Percentiles rank a stretch among this genome's conserved stretches.
Conservation (phyloP, 441 rosid species). For the Corymbia citriodora region DNA sequence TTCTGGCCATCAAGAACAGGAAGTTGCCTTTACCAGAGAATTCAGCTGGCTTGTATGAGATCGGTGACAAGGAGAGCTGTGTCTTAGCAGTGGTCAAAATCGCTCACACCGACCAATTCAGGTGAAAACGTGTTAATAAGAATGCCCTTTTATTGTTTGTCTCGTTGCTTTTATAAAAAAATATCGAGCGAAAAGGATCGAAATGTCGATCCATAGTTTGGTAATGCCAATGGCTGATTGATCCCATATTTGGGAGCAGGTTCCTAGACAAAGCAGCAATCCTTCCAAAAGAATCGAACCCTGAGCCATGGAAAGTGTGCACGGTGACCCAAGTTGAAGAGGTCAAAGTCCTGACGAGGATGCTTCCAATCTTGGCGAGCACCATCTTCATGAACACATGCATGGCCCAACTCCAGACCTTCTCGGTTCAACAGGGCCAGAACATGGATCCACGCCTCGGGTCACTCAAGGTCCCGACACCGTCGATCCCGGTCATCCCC, state of each 20-base stretch:
- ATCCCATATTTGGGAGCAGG: constrained; percentile 8
- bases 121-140: constrained; percentile 8
- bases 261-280: constrained; percentile 46
- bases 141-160: not conserved
- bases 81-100: constrained; percentile 11
- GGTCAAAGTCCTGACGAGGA: constrained; percentile 48
- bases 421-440: constrained; percentile 34
- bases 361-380: constrained; percentile 45
- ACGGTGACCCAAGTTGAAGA: constrained; percentile 58
- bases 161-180: not conserved
- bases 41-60: constrained; percentile 28
- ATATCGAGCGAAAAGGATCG: not conserved
- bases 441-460: constrained; percentile 20
- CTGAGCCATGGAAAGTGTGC: constrained; percentile 25
- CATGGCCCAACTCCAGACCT: constrained; percentile 47
- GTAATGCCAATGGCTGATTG: not conserved
- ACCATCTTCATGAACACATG: constrained; percentile 63
- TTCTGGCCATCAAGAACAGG: constrained; percentile 32
- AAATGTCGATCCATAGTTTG: not conserved
- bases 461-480: constrained; percentile 21
- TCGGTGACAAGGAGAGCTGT: constrained; percentile 11
- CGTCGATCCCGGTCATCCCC: constrained; percentile 39
- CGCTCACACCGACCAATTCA: constrained; percentile 40
- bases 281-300: constrained; percentile 1
- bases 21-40: constrained; percentile 26